phyloP scores from a whole-genome alignment of 768 basidiomycete genomes.

The Mycena maculata region DNA sequence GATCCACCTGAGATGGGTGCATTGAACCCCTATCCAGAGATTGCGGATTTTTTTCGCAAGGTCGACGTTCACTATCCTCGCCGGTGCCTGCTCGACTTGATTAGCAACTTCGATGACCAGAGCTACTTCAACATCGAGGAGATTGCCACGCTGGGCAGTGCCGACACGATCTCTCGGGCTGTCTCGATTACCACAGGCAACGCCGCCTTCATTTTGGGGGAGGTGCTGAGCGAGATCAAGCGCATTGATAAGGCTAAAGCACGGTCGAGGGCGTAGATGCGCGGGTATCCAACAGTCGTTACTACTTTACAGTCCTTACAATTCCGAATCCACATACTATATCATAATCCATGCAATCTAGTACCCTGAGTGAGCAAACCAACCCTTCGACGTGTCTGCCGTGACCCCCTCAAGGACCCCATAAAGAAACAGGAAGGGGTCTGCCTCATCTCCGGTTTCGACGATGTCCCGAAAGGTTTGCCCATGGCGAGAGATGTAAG shows the following conservation, averaged over 20 bases:
- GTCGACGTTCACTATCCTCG: neutral
- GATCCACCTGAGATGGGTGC: conserved; percentile 5
- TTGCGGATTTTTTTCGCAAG: neutral
- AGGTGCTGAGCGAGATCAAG: conserved; percentile 1
- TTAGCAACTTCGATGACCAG: neutral
- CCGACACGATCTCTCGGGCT: neutral
- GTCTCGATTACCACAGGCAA: conserved; percentile 6
- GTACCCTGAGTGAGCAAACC: conserved; percentile 22
- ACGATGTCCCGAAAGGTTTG: conserved; percentile 8
- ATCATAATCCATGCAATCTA: neutral
- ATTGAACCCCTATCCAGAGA: conserved; percentile 8
- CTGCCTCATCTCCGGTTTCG: conserved; percentile 11
- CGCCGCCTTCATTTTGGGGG: no score
- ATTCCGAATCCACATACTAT: neutral
- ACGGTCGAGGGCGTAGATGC: conserved; percentile 1
- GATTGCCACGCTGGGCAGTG: conserved; percentile 1
- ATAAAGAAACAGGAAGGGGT: conserved; percentile 16
- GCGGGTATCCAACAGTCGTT: neutral
- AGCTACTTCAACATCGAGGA: conserved; percentile 17
- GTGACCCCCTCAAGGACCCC: conserved; percentile 5
- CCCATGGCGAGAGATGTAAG: conserved; percentile 43
- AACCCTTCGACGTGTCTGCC: neutral
- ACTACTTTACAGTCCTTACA: neutral
- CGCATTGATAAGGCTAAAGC: conserved; percentile 1
- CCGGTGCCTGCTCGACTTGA: neutral